Evolutionary conservation across 441 rosid species (phyloP), one percentile per base, ranked within the genome.

Genomic region (Hura crepitans): DNA sequence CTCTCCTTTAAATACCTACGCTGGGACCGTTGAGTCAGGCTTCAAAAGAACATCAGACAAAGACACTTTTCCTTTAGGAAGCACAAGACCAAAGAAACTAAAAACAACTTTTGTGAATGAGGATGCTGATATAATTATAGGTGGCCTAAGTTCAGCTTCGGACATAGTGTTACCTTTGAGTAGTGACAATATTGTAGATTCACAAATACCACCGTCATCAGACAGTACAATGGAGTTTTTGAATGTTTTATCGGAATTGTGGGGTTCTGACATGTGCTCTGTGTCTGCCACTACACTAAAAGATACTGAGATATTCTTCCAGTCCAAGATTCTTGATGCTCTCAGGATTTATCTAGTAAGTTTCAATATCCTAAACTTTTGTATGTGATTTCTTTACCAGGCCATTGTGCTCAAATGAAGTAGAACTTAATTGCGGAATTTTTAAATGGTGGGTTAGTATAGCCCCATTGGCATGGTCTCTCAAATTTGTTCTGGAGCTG

Each of bases 341-440:
- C 85, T 95, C 68, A 88, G 70, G 71, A 73, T 88, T 30, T 95
- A 90, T 83, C 81, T 84, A 74, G 98, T 94, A 85, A 69, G 86
- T 77, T 74, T 59, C 46, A 30, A 57, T 63, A 66, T 70, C 62
- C 42, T 59, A 27, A n/a, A 15, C 18, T 5, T 62, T 49, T 30
- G 2, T 30, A 14, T 33, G 17, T 65, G 3, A 20, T 68, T 42
- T 55, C 59, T 54, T 66, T 46, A 49, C 35, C 65, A 6, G 66
- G 68, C 37, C 55, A 57, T n/a, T 42, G 5, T 54, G 58, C 62
- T 67, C 3, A 51, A 57, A 35, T 11, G 50, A 64, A 68, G 53
- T 61, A 69, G 27, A 45, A 33, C 62, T 55, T 22, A 55, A 49
- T 39, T 53, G 43, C 23, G 59, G 42, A 53, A 27, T n/a, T 56